Evolutionary conservation across 305 asterid species (phyloP).

Genomic region (Fraxinus latifolia): DNA sequence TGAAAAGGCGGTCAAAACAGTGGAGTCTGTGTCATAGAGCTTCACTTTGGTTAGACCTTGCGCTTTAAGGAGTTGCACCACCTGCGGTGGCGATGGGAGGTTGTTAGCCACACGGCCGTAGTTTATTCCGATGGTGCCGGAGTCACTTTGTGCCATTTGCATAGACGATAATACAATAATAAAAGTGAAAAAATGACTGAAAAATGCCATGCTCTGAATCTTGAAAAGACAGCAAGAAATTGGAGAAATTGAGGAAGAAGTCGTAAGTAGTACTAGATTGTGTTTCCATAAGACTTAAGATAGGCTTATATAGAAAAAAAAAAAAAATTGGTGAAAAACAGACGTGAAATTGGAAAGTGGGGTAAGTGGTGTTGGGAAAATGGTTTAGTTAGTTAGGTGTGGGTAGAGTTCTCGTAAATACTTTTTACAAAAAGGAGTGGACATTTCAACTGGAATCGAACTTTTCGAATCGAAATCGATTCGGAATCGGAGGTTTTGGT

Average conservation of each 20-base stretch:
- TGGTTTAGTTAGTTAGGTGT: not conserved
- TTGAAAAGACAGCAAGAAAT: not conserved
- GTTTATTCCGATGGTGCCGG: constrained; percentile 54
- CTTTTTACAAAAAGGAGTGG: not conserved
- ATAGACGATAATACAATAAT: constrained; percentile 10
- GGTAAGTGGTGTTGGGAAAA: not conserved
- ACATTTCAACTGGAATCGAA: too few relatives aligned
- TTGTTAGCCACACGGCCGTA: constrained; percentile 69
- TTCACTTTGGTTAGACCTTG: constrained; percentile 47
- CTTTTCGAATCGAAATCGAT: too few relatives aligned
- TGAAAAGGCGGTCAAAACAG: constrained; percentile 52
- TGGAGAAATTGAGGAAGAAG: not conserved
- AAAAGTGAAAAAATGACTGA: not conserved
- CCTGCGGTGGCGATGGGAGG: constrained; percentile 58
- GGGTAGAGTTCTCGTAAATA: not conserved
- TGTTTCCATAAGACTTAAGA: not conserved
- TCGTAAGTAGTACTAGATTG: not conserved
- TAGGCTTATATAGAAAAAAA: not conserved
- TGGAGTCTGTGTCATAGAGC: constrained; percentile 54
- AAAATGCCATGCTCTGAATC: constrained; percentile 5
- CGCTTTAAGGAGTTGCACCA: constrained; percentile 51
- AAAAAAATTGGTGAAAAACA: not conserved
- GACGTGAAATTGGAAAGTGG: not conserved
- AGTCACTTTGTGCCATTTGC: not conserved
- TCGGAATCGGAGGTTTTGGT: too few relatives aligned